Evolutionary conservation across 805 yeast genomes (phyloP), one percentile per base, ranked within the genome.

Genomic region (Deakozyma indianensis): DNA sequence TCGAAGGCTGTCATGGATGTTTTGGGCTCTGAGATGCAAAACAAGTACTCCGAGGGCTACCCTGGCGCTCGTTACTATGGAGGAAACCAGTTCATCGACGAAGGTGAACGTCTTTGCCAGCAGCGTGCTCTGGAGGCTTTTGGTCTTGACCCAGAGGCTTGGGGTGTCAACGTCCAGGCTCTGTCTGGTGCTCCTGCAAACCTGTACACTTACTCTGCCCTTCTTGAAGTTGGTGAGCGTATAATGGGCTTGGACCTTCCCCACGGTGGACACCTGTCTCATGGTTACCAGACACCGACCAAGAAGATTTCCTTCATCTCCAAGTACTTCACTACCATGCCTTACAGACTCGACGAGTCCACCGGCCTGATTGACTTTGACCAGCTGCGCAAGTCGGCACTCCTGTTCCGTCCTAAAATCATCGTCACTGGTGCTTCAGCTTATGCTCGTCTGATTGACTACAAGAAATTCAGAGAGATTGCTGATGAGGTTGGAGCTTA

Each of bases 61-160:
- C 98, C 98, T 38, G 95, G 95, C 54, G 95, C 87, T 51, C 79
- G 98, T 65, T 90, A 90, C 71, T 90, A 90, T 63, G 98, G 98
- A 65, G 98, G 98, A 64, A 90, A 90, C 62, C 87, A 90, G 67
- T 82, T 78, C 68, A 90, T 90, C 58, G 98, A 90, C 69, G 74
- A 78, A 69, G 86, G 85, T 58, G 98, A 90, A 71, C 65, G 77
- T 14, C 69, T 90, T 48, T 90, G 97, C 69, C 96, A 87, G 68
- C 73, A 78, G 56, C 75, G 98, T 66, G 98, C 97, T 42, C 70
- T 90, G 49, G 75, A 82, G 56, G 87, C 95, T 9, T 90, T 86
- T 65, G 67, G 70, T 48, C 67, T 88, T 51, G 76, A 80, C 52
- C 74, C 92, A 29, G 82, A 73, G 41, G 69, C 80, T 62, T 90